Evolutionary conservation across 1,139 yeast species (phyloP).

Genomic region (Debaryomycetaceae sp.): DNA sequence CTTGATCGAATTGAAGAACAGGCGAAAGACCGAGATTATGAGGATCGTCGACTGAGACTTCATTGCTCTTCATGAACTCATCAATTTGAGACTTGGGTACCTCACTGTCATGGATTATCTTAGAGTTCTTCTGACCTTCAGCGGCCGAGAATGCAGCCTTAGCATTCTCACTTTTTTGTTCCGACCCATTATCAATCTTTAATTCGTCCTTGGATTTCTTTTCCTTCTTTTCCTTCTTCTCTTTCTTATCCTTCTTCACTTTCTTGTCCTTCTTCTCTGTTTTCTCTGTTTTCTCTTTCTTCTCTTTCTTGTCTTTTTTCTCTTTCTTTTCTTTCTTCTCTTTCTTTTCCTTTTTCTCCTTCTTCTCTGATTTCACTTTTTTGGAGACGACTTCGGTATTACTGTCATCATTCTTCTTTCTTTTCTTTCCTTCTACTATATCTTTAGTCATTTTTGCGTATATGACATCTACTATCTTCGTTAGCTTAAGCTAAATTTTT

Average conservation of each 20-base stretch:
- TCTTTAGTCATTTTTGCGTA: constrained; percentile 27
- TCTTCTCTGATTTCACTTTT: constrained; percentile 32
- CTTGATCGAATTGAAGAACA: constrained; percentile 62
- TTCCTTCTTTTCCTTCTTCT: constrained; percentile 44
- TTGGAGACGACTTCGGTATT: constrained; percentile 23
- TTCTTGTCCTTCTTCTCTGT: constrained; percentile 46
- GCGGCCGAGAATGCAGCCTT: too few species aligned
- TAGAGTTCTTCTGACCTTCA: too few species aligned
- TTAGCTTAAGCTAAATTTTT: constrained; percentile 1
- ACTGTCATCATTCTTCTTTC: constrained; percentile 34
- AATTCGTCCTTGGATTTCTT: constrained; percentile 39
- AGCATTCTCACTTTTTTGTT: neutral
- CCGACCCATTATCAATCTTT: neutral
- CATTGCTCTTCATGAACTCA: constrained; percentile 63
- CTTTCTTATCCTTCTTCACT: constrained; percentile 39
- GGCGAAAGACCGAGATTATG: constrained; percentile 55
- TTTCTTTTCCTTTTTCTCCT: constrained; percentile 41
- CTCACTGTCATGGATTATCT: neutral
- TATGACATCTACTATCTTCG: neutral
- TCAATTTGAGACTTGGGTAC: constrained; percentile 56
- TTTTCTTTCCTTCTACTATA: constrained; percentile 37
- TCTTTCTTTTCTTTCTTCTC: constrained; percentile 26
- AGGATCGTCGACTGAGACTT: constrained; percentile 79
- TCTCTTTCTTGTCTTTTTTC: constrained; percentile 38
- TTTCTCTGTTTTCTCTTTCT: constrained; percentile 45